A percentile compares a stretch with the other conserved stretches of the same genome.
These are phyloP conservation scores for Quercus phellos DNA, from an alignment of 331 rosid genomes.

Conservation along the genomic window DNA sequence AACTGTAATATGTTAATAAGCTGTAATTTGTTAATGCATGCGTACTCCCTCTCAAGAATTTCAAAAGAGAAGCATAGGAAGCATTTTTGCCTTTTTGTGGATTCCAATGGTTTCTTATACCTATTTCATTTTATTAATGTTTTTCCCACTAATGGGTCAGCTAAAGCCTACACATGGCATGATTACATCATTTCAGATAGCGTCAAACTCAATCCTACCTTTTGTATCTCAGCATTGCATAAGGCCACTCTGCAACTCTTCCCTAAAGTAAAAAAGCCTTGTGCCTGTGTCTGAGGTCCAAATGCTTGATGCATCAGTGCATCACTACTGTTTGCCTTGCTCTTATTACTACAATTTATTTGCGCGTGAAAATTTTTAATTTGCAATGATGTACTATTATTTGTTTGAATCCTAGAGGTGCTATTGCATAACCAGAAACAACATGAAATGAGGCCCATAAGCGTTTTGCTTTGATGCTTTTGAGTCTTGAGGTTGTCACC, in stretches of 20 bases:
- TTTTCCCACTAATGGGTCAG: background rate
- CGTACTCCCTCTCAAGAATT: background rate
- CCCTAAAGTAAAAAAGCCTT: background rate
- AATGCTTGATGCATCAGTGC: background rate
- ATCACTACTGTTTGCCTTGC: background rate
- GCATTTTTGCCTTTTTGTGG: background rate
- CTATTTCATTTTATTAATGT: no score
- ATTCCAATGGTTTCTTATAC: no score
- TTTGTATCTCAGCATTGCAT: background rate
- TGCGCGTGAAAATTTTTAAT: background rate
- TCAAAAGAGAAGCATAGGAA: background rate
- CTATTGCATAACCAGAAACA: no score
- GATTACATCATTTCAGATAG: no score
- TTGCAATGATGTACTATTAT: no score
- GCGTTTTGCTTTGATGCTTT: no score
- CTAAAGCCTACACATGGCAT: no score
- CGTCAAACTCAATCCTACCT: no score
- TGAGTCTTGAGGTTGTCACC: no score
- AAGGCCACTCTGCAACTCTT: background rate
- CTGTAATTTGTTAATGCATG: background rate
- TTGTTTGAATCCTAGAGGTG: no score
- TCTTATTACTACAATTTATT: background rate
- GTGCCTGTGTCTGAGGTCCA: background rate
- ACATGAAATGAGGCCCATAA: no score
- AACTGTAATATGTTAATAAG: no score